phyloP scores from a whole-genome alignment of 352 stramenopile species.

The Phytophthora boehmeriae region DNA sequence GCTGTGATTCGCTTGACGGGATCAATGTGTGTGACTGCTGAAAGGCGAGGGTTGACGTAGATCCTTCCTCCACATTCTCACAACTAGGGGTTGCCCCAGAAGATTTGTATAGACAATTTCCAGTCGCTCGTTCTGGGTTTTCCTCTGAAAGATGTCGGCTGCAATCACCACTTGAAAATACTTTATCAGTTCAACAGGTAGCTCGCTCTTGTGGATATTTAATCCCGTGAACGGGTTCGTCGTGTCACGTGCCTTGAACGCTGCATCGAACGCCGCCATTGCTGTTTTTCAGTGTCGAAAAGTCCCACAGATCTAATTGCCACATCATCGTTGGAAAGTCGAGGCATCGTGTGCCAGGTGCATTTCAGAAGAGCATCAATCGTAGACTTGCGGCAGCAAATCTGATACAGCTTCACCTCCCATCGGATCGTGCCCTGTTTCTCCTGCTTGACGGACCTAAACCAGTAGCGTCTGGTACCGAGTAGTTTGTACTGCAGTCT shows the following conservation, averaged over 20 bases:
- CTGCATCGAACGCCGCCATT: slow-evolving; percentile 41
- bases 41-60: neutral
- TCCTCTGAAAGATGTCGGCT: slow-evolving; percentile 54
- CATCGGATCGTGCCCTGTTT: slow-evolving; percentile 59
- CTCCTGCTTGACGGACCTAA: slow-evolving; percentile 68
- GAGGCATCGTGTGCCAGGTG: slow-evolving; percentile 44
- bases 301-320: slow-evolving; percentile 50
- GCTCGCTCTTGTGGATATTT: slow-evolving; percentile 26
- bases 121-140: slow-evolving; percentile 52
- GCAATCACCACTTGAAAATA: slow-evolving; percentile 61
- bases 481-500: slow-evolving; percentile 67
- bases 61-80: slow-evolving; percentile 12
- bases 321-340: slow-evolving; percentile 51
- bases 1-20: slow-evolving; percentile 8
- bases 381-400: slow-evolving; percentile 53
- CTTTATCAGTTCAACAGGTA: slow-evolving; percentile 35
- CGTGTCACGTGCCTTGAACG: slow-evolving; percentile 38
- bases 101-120: slow-evolving; percentile 49
- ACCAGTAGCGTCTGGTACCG: slow-evolving; percentile 73
- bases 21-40: slow-evolving; percentile 12
- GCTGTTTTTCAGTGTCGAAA: slow-evolving; percentile 67
- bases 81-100: slow-evolving; percentile 6
- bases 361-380: slow-evolving; percentile 19
- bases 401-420: slow-evolving; percentile 64
- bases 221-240: slow-evolving; percentile 50